phyloP scores from a whole-genome alignment of 306 rosid genomes.

The Cucurbita ficifolia region DNA sequence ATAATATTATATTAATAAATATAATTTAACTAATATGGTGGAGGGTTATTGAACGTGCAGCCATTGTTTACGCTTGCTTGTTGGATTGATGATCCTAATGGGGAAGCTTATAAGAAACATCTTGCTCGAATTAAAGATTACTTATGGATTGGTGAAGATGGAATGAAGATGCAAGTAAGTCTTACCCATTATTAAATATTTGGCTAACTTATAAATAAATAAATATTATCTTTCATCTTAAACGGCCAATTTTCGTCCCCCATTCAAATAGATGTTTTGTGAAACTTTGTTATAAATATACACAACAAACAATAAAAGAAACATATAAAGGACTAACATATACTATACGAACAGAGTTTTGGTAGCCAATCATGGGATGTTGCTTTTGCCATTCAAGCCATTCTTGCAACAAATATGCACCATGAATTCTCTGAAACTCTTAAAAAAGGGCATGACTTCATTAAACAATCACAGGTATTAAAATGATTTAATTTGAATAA shows the following conservation, averaged over 20 bases:
- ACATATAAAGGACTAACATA: no score
- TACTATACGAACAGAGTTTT: neutral
- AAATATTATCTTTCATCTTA: no score
- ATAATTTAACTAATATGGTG: neutral
- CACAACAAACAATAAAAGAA: no score
- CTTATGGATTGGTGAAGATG: slow-evolving; percentile 92
- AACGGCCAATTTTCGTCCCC: no score
- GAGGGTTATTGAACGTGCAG: slow-evolving; percentile 22
- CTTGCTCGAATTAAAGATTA: no score
- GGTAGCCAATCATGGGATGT: slow-evolving; percentile 8
- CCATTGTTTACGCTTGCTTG: slow-evolving; percentile 79
- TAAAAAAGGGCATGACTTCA: neutral
- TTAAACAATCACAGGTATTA: neutral
- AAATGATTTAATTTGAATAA: neutral
- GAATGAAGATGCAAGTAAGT: slow-evolving; percentile 73
- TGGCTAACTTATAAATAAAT: no score
- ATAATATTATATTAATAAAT: no score
- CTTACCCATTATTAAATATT: no score
- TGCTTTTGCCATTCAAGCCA: neutral
- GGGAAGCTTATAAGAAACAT: no score
- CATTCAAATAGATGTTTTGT: no score
- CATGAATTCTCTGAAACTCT: neutral
- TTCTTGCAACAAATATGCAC: neutral
- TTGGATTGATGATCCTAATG: slow-evolving; percentile 81
- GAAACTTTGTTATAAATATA: no score